Percentiles rank a stretch among this genome's conserved stretches.
phyloP scores from a whole-genome alignment of 345 rosid genomes.

The Noccaea bulbosa region DNA sequence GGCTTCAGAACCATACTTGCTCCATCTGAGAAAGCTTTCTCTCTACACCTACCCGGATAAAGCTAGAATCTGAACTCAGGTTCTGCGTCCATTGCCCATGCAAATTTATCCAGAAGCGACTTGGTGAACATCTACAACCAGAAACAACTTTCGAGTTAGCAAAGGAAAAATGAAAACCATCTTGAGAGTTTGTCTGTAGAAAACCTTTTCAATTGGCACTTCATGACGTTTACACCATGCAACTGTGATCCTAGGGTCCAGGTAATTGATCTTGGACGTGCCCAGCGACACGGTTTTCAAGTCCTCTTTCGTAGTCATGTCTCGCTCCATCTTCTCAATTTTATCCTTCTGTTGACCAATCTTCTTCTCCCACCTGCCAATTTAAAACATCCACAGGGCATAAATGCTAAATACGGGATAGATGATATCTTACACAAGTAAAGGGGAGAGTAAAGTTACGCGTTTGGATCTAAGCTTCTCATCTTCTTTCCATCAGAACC shows the following conservation, averaged over 20 bases:
- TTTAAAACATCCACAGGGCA: constrained; percentile 10
- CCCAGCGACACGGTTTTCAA: constrained; percentile 93
- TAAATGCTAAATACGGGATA: constrained; percentile 10
- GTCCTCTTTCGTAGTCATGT: constrained; percentile 80
- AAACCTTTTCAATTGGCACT: constrained; percentile 97
- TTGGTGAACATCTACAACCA: constrained; percentile 82
- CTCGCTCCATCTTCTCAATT: constrained; percentile 80
- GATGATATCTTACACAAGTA: neutral
- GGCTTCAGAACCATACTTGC: constrained; percentile 26
- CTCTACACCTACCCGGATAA: neutral
- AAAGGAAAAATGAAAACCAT: neutral
- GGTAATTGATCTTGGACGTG: constrained; percentile 93
- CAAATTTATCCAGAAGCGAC: constrained; percentile 85
- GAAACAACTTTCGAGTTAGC: neutral
- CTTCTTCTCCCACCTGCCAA: constrained; percentile 75
- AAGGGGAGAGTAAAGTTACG: constrained; percentile 56
- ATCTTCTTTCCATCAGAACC: constrained; percentile 86
- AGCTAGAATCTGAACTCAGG: constrained; percentile 87
- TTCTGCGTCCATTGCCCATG: constrained; percentile 98
- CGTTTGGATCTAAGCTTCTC: constrained; percentile 75
- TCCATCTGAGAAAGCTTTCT: constrained; percentile 24
- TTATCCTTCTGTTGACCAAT: constrained; percentile 59
- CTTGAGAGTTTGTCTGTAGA: constrained; percentile 6
- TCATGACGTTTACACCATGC: constrained; percentile 99
- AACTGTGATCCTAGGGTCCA: constrained; percentile 96